phyloP scores from a whole-genome alignment of 2,329 filamentous ascomycete species.

The Mycosphaerella arachidis region DNA sequence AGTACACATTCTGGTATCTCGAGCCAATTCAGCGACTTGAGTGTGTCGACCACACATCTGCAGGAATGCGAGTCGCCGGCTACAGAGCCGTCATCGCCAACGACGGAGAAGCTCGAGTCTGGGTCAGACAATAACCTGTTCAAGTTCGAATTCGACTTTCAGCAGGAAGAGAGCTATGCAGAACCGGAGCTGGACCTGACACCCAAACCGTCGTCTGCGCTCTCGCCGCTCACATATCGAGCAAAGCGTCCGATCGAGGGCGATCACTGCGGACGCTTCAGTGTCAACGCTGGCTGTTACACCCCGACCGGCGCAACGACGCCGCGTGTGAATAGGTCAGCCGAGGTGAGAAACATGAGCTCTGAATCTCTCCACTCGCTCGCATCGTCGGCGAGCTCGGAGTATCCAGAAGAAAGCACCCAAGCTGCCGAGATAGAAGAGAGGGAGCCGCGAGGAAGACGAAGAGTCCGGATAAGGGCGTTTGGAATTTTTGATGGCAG shows the following conservation, averaged over 20 bases:
- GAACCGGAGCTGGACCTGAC: neutral
- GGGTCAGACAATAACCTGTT: slow-evolving; percentile 3
- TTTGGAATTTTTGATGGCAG: slow-evolving; percentile 6
- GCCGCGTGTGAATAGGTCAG: neutral
- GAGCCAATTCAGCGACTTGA: neutral
- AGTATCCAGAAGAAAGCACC: slow-evolving; percentile 14
- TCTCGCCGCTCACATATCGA: slow-evolving; percentile 1
- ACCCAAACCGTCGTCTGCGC: neutral
- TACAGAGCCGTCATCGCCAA: neutral
- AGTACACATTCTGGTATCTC: neutral
- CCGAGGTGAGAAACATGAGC: slow-evolving; percentile 1
- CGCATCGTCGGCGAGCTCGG: slow-evolving; percentile 9
- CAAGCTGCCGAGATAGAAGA: slow-evolving; percentile 21
- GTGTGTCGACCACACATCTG: neutral
- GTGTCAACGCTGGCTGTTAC: slow-evolving; percentile 9
- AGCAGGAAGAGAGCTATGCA: neutral
- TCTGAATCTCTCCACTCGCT: slow-evolving; percentile 6
- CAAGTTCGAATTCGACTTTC: slow-evolving; percentile 14
- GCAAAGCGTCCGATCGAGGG: neutral
- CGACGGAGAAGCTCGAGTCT: neutral
- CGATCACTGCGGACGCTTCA: neutral
- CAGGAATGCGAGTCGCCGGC: neutral
- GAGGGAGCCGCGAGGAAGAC: slow-evolving; percentile 11
- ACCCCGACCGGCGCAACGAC: slow-evolving; percentile 3
- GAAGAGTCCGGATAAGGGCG: slow-evolving; percentile 2